Percentiles rank a stretch among this genome's conserved stretches.
Conservation (phyloP, 495 filamentous ascomycete genomes). For the Neurospora tetraspora region DNA sequence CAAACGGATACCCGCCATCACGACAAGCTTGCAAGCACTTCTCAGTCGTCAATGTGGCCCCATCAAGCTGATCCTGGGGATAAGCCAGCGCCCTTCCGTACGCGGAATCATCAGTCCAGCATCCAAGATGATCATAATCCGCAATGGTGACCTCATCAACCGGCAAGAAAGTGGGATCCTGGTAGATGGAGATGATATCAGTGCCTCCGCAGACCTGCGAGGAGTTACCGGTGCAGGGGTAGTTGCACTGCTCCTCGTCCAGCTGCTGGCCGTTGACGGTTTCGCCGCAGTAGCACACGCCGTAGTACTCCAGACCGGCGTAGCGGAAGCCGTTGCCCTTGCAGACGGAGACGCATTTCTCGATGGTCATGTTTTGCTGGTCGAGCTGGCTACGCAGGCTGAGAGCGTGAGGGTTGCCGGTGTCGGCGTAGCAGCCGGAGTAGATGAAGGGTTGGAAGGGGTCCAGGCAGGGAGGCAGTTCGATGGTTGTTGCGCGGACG, state of each 20-base stretch:
- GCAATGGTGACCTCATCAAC: conserved; percentile 25
- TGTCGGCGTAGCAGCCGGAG: conserved; percentile 41
- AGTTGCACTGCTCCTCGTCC: conserved; percentile 31
- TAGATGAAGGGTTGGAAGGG: conserved; percentile 41
- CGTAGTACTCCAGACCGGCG: conserved; percentile 46
- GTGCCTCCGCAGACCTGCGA: conserved; percentile 38
- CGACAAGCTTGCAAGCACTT: conserved; percentile 38
- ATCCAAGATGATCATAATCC: conserved; percentile 44
- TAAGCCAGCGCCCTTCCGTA: conserved; percentile 40
- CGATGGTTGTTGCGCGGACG: conserved; percentile 25
- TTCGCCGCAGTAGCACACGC: conserved; percentile 43
- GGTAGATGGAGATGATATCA: conserved; percentile 37
- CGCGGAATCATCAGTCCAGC: conserved; percentile 42
- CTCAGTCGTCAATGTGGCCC: conserved; percentile 30
- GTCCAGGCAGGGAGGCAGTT: conserved; percentile 29
- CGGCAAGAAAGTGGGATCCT: conserved; percentile 42
- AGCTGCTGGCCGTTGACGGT: conserved; percentile 27
- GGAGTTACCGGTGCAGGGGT: conserved; percentile 37
- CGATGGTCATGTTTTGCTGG: conserved; percentile 37
- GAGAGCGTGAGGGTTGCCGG: conserved; percentile 25
- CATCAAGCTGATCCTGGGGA: conserved; percentile 29
- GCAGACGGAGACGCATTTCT: conserved; percentile 42
- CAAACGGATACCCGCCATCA: conserved; percentile 36
- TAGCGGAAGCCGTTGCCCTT: conserved; percentile 47
- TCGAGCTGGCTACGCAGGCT: conserved; percentile 27